Base-by-base conservation (phyloP, 148 eudicot species). In the Selenicereus undatus region DNA sequence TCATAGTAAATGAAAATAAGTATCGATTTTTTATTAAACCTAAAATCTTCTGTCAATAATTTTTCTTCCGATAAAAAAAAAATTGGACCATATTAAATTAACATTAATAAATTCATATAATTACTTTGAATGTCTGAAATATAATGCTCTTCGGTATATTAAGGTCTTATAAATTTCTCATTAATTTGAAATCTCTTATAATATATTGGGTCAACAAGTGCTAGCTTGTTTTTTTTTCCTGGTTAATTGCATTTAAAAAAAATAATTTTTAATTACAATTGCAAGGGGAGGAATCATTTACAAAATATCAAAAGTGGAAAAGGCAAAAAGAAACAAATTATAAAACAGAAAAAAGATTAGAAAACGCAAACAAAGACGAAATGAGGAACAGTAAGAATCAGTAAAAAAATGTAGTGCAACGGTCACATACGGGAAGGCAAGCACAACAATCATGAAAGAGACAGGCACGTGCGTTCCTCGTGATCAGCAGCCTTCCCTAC, bases 391-490 rank as follows among this genome's bases (percentile, higher is more conserved):
- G 45, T 26, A 45, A 32, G 0, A 75, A 76, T 12, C 50, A 78
- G 50, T n/a, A 42, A 52, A 42, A 52, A 50, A 79, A 50, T 56
- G 54, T 58, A 80, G 50, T 42, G 58, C 78, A 90, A 90, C 92
- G 92, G 92, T 88, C 87, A 80, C 74, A 48, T 51, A 86, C 80
- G 81, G 72, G 7, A 35, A 80, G 52, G 52, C 32, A 32, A 32
- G 32, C 52, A 10, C 24, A 69, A 8, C 27, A 72, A 60, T 80
- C 39, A 82, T 69, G 17, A 42, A 45, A 21, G 29, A 51, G 48
- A 81, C 74, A 76, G 35, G 26, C 89, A 88, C 88, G 91, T 86
- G 90, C 78, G 24, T 0, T 76, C 79, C 85, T 77, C 84, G 87
- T 56, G 62, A 56, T 17, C 7, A 39, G 0, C 43, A 39, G 43